phyloP scores from a whole-genome alignment of 352 stramenopile species.

The Phytophthora crassamura region DNA sequence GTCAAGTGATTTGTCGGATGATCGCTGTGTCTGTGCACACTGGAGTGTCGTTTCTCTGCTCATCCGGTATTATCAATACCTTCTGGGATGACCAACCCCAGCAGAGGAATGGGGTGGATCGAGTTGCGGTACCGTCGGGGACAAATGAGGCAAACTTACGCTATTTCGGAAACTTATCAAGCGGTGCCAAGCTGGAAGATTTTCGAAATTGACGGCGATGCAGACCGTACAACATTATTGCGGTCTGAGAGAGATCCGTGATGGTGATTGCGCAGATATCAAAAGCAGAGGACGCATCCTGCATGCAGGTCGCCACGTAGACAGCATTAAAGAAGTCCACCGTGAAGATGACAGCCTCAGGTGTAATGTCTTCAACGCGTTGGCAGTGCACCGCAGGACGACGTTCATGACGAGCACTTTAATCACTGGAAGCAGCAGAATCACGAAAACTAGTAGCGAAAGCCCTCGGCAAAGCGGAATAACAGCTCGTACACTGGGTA shows the following conservation, averaged over 20 bases:
- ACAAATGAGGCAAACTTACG: background rate
- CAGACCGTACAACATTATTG: constrained; percentile 21
- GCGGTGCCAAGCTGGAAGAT: constrained; percentile 7
- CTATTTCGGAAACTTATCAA: background rate
- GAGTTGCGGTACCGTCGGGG: background rate
- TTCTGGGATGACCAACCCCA: constrained; percentile 7
- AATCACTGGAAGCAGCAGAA: constrained; percentile 39
- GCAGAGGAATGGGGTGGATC: constrained; percentile 1
- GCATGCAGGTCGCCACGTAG: constrained; percentile 34
- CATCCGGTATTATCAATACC: background rate
- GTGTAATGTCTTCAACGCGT: constrained; percentile 28
- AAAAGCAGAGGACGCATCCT: constrained; percentile 20
- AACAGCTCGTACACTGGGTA: constrained; percentile 31
- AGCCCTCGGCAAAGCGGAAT: constrained; percentile 10
- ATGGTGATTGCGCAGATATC: constrained; percentile 15
- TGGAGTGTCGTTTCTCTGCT: background rate
- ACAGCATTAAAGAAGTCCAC: constrained; percentile 39
- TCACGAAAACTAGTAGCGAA: constrained; percentile 20
- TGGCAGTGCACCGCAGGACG: constrained; percentile 12
- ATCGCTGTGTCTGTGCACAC: background rate
- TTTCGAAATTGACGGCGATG: constrained; percentile 16
- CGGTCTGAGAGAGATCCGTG: constrained; percentile 16
- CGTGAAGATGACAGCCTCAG: constrained; percentile 33
- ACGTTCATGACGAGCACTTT: constrained; percentile 39
- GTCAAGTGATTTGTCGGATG: constrained; percentile 9